Percentiles rank a stretch among this genome's conserved stretches.
phyloP scores from a whole-genome alignment of 2,329 filamentous ascomycete genomes.

The Phaeosphaeria sp. region DNA sequence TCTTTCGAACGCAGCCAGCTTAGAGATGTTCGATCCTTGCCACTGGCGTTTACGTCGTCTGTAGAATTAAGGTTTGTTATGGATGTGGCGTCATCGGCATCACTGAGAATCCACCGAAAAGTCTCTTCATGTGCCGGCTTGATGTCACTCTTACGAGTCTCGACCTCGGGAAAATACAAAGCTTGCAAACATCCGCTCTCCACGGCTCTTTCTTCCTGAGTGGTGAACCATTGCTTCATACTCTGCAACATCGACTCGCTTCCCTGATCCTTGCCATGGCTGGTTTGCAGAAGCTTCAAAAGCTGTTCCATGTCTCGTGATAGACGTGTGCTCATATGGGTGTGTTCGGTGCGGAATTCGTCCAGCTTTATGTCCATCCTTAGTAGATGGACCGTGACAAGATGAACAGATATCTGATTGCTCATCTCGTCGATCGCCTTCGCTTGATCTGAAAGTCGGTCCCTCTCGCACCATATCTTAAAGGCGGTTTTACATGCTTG shows the following conservation, averaged over 20 bases:
- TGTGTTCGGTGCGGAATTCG: background rate
- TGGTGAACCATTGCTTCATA: constrained; percentile 4
- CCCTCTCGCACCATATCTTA: constrained; percentile 5
- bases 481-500: background rate
- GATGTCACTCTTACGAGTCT: constrained; percentile 1
- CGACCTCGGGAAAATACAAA: constrained; percentile 9
- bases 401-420: constrained; percentile 2
- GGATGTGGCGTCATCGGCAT: background rate
- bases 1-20: too few relatives aligned
- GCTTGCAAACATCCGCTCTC: constrained; percentile 7
- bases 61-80: too few relatives aligned
- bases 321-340: background rate
- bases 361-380: constrained; percentile 1
- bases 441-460: constrained; percentile 11
- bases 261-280: background rate
- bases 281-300: background rate
- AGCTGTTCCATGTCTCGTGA: constrained; percentile 6
- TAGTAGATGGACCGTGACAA: constrained; percentile 5
- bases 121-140: constrained; percentile 10
- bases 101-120: constrained; percentile 13
- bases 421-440: constrained; percentile 11
- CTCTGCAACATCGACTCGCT: background rate
- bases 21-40: too few relatives aligned
- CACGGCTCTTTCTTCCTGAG: constrained; percentile 1
- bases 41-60: too few relatives aligned